Conservation (phyloP, 345 rosid species). For the Arabis hirsuta region DNA sequence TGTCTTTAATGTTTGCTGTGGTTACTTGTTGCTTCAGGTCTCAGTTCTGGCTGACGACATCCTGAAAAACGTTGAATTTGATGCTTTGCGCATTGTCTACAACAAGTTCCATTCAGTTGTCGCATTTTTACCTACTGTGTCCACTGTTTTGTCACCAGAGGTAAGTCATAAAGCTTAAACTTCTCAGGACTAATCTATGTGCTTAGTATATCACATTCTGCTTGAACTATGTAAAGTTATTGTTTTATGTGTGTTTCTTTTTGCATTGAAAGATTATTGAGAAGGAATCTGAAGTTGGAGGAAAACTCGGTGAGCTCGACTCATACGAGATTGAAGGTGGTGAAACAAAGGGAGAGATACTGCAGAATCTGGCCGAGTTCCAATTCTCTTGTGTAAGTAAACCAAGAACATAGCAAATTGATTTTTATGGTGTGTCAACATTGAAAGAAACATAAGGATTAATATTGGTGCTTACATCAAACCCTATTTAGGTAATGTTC, state of each 20-base stretch:
- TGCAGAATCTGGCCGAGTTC: slow-evolving; percentile 92
- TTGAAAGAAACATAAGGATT: slow-evolving; percentile 5
- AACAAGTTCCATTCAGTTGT: slow-evolving; percentile 91
- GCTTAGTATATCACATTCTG: slow-evolving; percentile 13
- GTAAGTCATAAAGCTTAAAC: slow-evolving; percentile 44
- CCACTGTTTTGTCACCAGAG: slow-evolving; percentile 92
- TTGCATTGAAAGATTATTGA: slow-evolving; percentile 65
- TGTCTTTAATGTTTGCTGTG: slow-evolving; percentile 7
- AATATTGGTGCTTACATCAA: neutral
- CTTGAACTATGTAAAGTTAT: slow-evolving; percentile 6
- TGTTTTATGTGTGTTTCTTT: neutral
- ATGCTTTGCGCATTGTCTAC: slow-evolving; percentile 87
- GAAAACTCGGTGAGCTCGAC: slow-evolving; percentile 90
- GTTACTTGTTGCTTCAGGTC: slow-evolving; percentile 57
- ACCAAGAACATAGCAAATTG: slow-evolving; percentile 1
- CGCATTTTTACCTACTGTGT: slow-evolving; percentile 71
- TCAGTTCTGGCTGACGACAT: slow-evolving; percentile 97
- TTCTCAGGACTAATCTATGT: slow-evolving; percentile 24
- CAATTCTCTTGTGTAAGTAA: slow-evolving; percentile 96
- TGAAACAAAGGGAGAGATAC: slow-evolving; percentile 88
- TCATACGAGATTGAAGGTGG: slow-evolving; percentile 96
- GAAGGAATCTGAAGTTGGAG: slow-evolving; percentile 85
- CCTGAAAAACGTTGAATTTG: slow-evolving; percentile 87
- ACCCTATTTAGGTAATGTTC: slow-evolving; percentile 66
- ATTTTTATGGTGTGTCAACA: neutral